Evolutionary conservation across 2,329 filamentous ascomycete genomes (phyloP).

Genomic region (Colletotrichum caudatum): DNA sequence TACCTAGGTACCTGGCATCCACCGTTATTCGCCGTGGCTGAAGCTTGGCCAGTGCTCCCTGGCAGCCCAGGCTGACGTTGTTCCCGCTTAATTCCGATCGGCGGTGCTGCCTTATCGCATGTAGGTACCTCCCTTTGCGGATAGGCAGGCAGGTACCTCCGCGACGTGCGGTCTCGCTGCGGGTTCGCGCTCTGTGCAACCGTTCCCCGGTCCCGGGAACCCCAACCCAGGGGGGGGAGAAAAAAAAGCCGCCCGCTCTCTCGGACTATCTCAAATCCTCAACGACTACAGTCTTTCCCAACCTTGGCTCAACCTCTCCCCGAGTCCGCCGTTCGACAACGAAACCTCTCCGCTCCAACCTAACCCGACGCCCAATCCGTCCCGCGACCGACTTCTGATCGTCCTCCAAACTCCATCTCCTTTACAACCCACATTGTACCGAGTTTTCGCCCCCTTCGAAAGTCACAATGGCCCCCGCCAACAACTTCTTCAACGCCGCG

Average conservation of each 20-base stretch:
- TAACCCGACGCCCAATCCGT: background rate
- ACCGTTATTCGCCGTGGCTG: background rate
- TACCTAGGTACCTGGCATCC: background rate
- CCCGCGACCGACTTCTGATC: background rate
- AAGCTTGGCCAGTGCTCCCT: background rate
- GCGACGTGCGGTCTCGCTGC: background rate
- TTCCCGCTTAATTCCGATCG: conserved; percentile 38
- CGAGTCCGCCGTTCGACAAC: conserved; percentile 7
- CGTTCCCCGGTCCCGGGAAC: conserved; percentile 6
- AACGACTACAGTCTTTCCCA: conserved; percentile 32
- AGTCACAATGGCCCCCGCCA: conserved; percentile 59
- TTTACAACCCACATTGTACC: background rate
- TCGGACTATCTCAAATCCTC: conserved; percentile 39
- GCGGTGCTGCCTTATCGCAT: background rate
- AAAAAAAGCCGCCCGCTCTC: conserved; percentile 36
- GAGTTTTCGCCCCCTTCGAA: background rate
- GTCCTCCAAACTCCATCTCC: background rate
- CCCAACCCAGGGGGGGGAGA: background rate
- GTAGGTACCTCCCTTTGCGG: background rate
- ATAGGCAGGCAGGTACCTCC: background rate
- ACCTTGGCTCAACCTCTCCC: conserved; percentile 37
- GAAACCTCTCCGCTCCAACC: conserved; percentile 35
- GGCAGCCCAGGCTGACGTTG: conserved; percentile 8
- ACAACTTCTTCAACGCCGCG: conserved; percentile 65
- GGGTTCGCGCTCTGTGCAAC: conserved; percentile 20